Evolutionary conservation across 768 basidiomycete species (phyloP), one percentile per base, ranked within the genome.

Genomic region (Kwoniella newhampshirensis): DNA sequence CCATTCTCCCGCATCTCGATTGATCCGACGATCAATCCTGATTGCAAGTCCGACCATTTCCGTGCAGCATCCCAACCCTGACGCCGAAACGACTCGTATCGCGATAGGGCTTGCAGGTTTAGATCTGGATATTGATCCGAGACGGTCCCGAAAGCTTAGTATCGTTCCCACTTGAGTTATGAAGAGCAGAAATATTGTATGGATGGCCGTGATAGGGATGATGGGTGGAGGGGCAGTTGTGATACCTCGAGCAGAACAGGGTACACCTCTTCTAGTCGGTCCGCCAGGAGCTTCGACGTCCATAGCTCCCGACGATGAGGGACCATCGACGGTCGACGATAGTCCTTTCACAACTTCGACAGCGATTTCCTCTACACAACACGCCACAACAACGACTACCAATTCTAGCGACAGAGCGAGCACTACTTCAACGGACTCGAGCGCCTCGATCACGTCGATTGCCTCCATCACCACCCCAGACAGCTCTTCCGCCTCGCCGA

Each of bases 11-110:
- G 46, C 57, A 42, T 53, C 57, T 2, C 49, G 56, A 3, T 35
- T 58, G 41, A 41, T 58, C 11, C 36, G 56, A 15, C 37, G 56
- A 58, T 46, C 57, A 4, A 18, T 47, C n/a, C 43, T 59, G 23
- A 59, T 59, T 17, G 50, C 57, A 6, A 53, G 51, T 32, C 57
- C 51, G 15, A 59, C 51, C 1, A 54, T 54, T 4, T 18, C 42
- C 21, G 35, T 43, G 21, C 57, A 59, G 20, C 57, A 59, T n/a
- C 57, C 57, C 21, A 28, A 59, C 27, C 57, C 57, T 7, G 57
- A 59, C 52, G 44, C 51, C 5, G 57, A 59, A 26, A 54, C 57
- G 4, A 59, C 57, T 3, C 44, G 57, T 11, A 59, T 59, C 15
- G 51, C 45, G 12, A 36, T 59, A 4, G 57, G 57, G 7, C 35